A percentile compares a stretch with the other conserved stretches of the same genome.
Evolutionary conservation across 75 land plant genomes (phyloP).

Genomic region (Pinus tabuliformis): DNA sequence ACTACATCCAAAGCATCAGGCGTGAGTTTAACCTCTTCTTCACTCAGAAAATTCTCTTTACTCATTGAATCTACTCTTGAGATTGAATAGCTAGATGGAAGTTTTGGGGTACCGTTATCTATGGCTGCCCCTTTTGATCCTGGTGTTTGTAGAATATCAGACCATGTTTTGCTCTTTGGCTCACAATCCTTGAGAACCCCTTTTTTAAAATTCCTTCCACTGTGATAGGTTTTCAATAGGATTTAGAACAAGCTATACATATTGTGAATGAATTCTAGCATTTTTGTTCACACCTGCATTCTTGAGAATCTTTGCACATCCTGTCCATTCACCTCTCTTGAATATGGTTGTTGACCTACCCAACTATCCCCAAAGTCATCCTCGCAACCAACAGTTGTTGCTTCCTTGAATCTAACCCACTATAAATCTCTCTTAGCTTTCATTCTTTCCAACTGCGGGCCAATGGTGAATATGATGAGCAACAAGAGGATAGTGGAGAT

Average conservation of each 20-base stretch:
- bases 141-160: constrained; percentile 2
- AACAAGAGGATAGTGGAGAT: no score
- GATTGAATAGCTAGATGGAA: background rate
- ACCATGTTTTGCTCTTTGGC: background rate
- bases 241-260: constrained; percentile 39
- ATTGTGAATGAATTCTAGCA: constrained; percentile 34
- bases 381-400: no score
- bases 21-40: background rate
- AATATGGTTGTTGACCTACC: no score
- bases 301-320: constrained; percentile 12
- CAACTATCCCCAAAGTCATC: no score
- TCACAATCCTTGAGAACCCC: constrained; percentile 11
- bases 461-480: no score
- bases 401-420: no score
- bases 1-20: no score
- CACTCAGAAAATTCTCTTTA: background rate
- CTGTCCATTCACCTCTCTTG: no score
- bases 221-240: constrained; percentile 65
- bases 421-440: no score
- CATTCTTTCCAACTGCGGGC: no score
- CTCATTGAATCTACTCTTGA: background rate
- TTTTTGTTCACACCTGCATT: background rate
- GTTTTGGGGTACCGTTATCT: background rate
- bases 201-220: constrained; percentile 50
- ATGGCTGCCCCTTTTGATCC: background rate